Base-by-base conservation (phyloP, 1,284 basidiomycete species). In the Cutaneotrichosporon daszewskae region DNA sequence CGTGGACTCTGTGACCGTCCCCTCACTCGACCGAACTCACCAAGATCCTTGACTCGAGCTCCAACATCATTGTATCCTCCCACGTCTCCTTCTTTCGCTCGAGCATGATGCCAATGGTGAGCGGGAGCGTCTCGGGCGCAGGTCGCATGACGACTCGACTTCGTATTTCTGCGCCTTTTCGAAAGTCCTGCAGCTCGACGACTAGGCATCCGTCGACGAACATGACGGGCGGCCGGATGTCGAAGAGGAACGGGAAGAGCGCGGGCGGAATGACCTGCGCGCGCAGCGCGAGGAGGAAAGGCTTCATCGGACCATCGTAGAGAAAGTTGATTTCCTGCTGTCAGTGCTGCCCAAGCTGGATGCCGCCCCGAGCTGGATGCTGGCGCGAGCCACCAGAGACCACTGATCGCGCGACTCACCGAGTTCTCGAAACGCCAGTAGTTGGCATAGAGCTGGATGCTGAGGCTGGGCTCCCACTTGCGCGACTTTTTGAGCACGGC, bases 141-240 rank as follows among this genome's bases (percentile, higher is more conserved):
- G 71, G 71, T 7, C 69, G 61, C 60, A 73, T 69, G 12, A 73
- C 66, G 17, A 71, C 62, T 12, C 71, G 50, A n/a, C 54, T 59
- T 22, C 59, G 47, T 0, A 50, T 40, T 45, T 62, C 65, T 3
- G 62, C 59, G 2, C 36, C 37, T 35, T 61, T 58, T 22, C 71
- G 56, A 32, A 60, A 65, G 40, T 73, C 71, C 32, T 72, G 67
- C 17, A 73, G 49, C 50, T 73, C 70, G 27, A 73, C 66, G 10
- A 73, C 66, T 10, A 72, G 55, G 45, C 71, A 73, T 12, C 71
- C 71, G 41, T 73, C 71, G 29, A 68, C 64, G 29, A 70, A 68
- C 2, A 67, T 61, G 9, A 72, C 55, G 6, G 62, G 58, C 6
- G 68, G 64, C 17, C 58, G 49, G 38, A 66, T 64, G 42, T 68